Conservation (phyloP, 2,329 filamentous ascomycete genomes). For the Penicillium sp. region DNA sequence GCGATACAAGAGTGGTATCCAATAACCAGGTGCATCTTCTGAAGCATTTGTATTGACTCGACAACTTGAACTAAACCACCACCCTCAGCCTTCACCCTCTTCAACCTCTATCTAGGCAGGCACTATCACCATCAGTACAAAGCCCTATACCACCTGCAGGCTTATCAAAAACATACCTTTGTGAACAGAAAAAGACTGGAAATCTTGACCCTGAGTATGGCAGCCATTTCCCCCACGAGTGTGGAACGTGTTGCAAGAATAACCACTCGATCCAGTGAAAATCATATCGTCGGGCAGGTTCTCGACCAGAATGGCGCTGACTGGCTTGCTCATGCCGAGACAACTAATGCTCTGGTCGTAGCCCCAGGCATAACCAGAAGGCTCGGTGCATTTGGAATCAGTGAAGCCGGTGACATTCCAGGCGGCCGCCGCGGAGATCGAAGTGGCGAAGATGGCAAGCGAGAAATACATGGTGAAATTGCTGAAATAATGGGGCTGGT, state of each 20-base stretch:
- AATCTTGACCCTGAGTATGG: constrained; percentile 7
- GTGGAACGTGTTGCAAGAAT: constrained; percentile 1
- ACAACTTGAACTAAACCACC: too few relatives aligned
- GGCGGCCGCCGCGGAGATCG: constrained; percentile 3
- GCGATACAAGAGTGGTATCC: too few relatives aligned
- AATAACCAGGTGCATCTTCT: too few relatives aligned
- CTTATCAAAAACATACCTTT: background rate
- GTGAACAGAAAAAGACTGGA: constrained; percentile 12
- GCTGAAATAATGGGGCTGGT: too few relatives aligned
- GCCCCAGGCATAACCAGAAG: background rate
- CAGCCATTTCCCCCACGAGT: constrained; percentile 2
- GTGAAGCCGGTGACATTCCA: constrained; percentile 5
- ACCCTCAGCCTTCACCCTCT: too few relatives aligned
- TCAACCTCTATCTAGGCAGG: too few relatives aligned
- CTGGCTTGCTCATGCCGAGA: background rate
- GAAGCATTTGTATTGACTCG: too few relatives aligned
- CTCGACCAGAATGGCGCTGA: constrained; percentile 3
- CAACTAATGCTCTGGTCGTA: constrained; percentile 3
- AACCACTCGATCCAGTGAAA: constrained; percentile 5
- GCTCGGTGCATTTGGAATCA: constrained; percentile 5
- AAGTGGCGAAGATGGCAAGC: constrained; percentile 1
- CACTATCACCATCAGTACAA: background rate
- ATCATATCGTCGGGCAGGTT: constrained; percentile 4
- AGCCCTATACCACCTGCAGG: background rate
- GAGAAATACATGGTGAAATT: constrained; percentile 1